These are phyloP conservation scores for Solanum stenotomum DNA, from an alignment of 257 asterid genomes.

Conservation along the genomic window DNA sequence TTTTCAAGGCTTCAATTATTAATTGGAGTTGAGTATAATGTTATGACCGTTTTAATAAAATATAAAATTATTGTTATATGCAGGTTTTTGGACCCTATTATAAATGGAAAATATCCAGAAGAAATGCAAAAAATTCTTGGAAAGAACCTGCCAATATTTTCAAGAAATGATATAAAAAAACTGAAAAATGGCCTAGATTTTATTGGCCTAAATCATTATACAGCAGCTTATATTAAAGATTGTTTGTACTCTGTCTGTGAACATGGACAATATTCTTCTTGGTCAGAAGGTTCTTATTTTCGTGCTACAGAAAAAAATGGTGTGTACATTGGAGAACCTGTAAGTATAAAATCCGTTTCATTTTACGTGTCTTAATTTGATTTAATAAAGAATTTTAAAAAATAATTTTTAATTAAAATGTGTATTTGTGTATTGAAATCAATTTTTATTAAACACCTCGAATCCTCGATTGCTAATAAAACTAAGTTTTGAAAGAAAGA, in stretches of 20 bases:
- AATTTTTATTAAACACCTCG: too few relatives aligned
- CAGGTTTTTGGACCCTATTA: constrained; percentile 26
- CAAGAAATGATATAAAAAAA: constrained; percentile 9
- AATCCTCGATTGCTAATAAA: too few relatives aligned
- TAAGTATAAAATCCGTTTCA: constrained; percentile 3
- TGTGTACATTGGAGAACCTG: constrained; percentile 30
- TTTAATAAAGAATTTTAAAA: not conserved
- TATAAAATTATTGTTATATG: not conserved
- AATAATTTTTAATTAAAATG: not conserved
- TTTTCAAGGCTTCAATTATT: not conserved
- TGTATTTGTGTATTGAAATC: not conserved
- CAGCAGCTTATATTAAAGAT: constrained; percentile 15
- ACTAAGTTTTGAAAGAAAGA: not conserved
- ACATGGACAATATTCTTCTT: constrained; percentile 4
- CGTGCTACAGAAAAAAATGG: constrained; percentile 35
- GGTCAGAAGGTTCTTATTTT: constrained; percentile 29
- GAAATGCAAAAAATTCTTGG: constrained; percentile 21
- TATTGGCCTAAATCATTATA: constrained; percentile 21
- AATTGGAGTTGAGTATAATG: not conserved
- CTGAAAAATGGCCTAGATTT: constrained; percentile 17
- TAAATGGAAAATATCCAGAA: constrained; percentile 21
- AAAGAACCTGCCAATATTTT: constrained; percentile 13
- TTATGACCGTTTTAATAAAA: not conserved
- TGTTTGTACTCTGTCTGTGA: constrained; percentile 19
- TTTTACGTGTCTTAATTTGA: not conserved